These are phyloP conservation scores for Zygoascus sp. DNA, from an alignment of 1,139 yeast genomes.

Conservation along the genomic window DNA sequence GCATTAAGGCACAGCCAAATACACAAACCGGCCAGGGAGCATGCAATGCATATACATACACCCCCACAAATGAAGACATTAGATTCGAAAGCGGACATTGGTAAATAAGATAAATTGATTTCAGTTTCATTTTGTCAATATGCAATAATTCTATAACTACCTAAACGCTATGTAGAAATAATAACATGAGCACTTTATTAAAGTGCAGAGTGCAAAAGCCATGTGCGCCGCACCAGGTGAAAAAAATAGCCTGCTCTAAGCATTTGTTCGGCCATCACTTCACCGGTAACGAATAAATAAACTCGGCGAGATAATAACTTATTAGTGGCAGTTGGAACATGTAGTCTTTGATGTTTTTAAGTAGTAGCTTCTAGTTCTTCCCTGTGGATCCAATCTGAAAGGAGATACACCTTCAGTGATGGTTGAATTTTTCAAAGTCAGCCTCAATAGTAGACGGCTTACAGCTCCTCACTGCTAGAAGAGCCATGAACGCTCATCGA, in stretches of 20 bases:
- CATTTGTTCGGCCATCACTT: not conserved
- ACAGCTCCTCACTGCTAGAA: not conserved
- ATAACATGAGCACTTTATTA: not conserved
- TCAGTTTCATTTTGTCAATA: no score
- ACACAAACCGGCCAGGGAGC: not conserved
- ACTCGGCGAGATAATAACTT: not conserved
- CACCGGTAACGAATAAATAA: not conserved
- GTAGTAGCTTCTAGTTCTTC: not conserved
- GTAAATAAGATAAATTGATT: no score
- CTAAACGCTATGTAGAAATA: not conserved
- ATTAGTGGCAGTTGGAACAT: not conserved
- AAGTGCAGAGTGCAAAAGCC: not conserved
- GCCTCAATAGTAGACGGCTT: not conserved
- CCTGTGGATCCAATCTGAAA: not conserved
- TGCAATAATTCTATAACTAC: not conserved
- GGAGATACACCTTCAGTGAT: no score
- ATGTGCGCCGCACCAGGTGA: not conserved
- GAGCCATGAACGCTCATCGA: constrained; percentile 12
- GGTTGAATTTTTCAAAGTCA: no score
- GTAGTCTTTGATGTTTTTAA: no score
- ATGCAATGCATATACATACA: not conserved
- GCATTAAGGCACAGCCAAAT: not conserved
- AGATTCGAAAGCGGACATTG: no score
- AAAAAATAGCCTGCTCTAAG: not conserved
- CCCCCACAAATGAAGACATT: not conserved